Conservation (phyloP, 345 rosid species). For the Eucalyptus shirleyi region DNA sequence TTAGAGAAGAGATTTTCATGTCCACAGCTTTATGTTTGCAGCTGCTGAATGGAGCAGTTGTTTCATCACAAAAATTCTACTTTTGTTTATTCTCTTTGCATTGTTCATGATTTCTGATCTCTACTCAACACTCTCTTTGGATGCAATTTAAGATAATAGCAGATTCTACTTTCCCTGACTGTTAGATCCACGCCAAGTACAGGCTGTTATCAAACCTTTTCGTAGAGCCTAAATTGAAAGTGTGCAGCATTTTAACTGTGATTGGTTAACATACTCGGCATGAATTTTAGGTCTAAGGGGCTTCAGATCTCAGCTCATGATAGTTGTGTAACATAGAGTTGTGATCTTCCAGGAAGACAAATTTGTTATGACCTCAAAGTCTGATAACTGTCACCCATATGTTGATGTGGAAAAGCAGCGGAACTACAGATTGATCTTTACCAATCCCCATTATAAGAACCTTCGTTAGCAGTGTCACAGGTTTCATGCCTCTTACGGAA, state of each 20-base stretch:
- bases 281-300: neutral
- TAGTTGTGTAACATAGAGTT: neutral
- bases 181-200: neutral
- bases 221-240: neutral
- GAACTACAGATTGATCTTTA: neutral
- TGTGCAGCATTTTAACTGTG: neutral
- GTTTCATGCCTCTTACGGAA: neutral
- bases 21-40: neutral
- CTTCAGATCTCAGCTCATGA: neutral
- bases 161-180: neutral
- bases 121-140: neutral
- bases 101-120: neutral
- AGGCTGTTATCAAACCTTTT: neutral
- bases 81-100: neutral
- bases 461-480: neutral
- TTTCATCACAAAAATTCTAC: neutral
- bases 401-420: neutral
- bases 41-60: neutral
- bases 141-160: neutral
- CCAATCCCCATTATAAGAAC: neutral
- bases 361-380: neutral
- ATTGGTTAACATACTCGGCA: neutral
- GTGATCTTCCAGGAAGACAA: neutral
- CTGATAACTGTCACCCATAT: neutral
- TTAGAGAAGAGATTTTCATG: neutral